Conservation (phyloP, 768 basidiomycete genomes). For the Butyriboletus loyo region DNA sequence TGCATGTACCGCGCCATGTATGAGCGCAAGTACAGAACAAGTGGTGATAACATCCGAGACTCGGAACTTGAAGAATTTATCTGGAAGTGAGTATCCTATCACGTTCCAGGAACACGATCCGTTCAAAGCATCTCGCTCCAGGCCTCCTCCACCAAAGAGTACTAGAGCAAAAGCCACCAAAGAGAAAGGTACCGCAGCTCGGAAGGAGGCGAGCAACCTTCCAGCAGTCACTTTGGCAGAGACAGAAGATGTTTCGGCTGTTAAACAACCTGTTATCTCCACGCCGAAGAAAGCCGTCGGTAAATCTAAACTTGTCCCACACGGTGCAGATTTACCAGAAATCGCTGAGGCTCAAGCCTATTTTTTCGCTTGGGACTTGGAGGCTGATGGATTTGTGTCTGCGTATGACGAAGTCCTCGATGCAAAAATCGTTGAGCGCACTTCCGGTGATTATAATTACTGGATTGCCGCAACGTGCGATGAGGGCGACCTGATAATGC, state of each 20-base stretch:
- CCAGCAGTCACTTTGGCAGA: slow-evolving; percentile 1
- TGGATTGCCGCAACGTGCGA: slow-evolving; percentile 56
- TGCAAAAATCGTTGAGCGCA: slow-evolving; percentile 51
- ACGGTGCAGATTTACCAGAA: slow-evolving; percentile 17
- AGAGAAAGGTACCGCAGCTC: slow-evolving; percentile 12
- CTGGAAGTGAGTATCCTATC: slow-evolving; percentile 61
- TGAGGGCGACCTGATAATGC: slow-evolving; percentile 52
- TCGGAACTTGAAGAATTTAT: slow-evolving; percentile 75
- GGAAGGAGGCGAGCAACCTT: slow-evolving; percentile 4
- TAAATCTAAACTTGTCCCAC: slow-evolving; percentile 20
- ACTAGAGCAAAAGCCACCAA: slow-evolving; percentile 14
- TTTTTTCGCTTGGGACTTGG: slow-evolving; percentile 61
- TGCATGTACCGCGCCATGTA: slow-evolving; percentile 97
- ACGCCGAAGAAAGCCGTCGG: slow-evolving; percentile 11
- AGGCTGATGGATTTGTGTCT: slow-evolving; percentile 43
- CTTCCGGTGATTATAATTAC: slow-evolving; percentile 48
- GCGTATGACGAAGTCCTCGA: slow-evolving; percentile 49
- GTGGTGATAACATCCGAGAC: slow-evolving; percentile 66
- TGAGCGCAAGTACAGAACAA: slow-evolving; percentile 81
- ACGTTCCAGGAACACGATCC: neutral
- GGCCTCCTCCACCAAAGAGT: slow-evolving; percentile 22
- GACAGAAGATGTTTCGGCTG: slow-evolving; percentile 1
- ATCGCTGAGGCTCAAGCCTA: slow-evolving; percentile 46
- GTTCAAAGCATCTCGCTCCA: slow-evolving; percentile 4
- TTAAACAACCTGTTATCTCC: slow-evolving; percentile 9